Evolutionary conservation across 176 grass and related monocot genomes (phyloP).

Genomic region (Juncus effusus): DNA sequence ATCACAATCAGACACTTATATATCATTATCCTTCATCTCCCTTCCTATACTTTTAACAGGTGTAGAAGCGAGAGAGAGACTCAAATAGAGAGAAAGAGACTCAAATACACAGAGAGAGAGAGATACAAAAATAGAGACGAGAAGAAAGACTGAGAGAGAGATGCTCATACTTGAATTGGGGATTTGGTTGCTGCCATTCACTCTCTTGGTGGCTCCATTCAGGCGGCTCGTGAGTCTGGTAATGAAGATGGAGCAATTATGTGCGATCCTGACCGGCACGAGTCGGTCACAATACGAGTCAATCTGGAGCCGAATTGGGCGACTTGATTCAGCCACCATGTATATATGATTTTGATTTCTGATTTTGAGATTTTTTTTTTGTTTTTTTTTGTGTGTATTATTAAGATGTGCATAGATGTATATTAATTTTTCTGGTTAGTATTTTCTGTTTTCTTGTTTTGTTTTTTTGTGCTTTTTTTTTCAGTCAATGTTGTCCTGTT

Average conservation of each 20-base stretch:
- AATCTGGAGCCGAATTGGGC: slow-evolving; percentile 47
- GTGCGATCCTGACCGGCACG: slow-evolving; percentile 33
- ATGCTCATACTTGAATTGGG: slow-evolving; percentile 74
- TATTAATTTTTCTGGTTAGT: too few species aligned
- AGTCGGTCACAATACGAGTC: slow-evolving; percentile 12
- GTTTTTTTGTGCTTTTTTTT: background rate
- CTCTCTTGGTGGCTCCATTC: slow-evolving; percentile 51
- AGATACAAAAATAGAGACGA: background rate
- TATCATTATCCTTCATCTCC: background rate
- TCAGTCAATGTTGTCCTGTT: background rate
- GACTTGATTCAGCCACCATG: slow-evolving; percentile 53
- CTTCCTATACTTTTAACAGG: background rate
- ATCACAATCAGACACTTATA: background rate
- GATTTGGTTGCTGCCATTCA: slow-evolving; percentile 66
- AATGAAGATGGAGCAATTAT: slow-evolving; percentile 46
- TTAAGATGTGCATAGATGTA: too few species aligned
- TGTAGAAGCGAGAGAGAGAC: background rate
- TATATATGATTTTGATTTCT: slow-evolving; percentile 36
- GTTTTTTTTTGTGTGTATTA: background rate
- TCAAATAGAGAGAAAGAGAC: background rate
- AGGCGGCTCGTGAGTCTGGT: slow-evolving; percentile 52
- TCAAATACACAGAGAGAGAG: background rate
- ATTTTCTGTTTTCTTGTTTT: too few species aligned
- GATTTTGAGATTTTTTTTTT: background rate
- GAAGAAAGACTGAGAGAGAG: background rate